These are phyloP conservation scores for Penicillium sp. DNA, from an alignment of 2,329 filamentous ascomycete species.

Conservation along the genomic window DNA sequence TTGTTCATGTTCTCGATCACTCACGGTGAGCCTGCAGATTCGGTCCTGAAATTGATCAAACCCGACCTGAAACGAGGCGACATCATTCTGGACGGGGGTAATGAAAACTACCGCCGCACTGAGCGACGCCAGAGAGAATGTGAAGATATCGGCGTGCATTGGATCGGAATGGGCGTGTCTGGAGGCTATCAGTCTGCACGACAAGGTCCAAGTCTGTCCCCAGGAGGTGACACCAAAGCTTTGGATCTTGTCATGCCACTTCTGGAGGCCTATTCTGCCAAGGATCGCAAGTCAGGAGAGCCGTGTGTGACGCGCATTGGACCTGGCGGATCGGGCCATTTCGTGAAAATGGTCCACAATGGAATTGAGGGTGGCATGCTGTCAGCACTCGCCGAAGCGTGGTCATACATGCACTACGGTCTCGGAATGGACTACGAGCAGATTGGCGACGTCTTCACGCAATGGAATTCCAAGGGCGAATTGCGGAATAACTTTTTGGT, in stretches of 20 bases:
- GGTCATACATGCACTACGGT: constrained; percentile 55
- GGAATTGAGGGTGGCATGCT: constrained; percentile 70
- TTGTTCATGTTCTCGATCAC: constrained; percentile 39
- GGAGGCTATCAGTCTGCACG: constrained; percentile 64
- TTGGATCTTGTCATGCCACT: constrained; percentile 57
- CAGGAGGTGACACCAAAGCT: constrained; percentile 54
- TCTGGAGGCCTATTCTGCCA: constrained; percentile 56
- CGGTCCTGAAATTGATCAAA: constrained; percentile 36
- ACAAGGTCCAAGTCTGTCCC: constrained; percentile 61
- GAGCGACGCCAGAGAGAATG: constrained; percentile 57
- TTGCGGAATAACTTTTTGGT: constrained; percentile 57
- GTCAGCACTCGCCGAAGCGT: constrained; percentile 57
- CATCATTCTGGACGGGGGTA: constrained; percentile 63
- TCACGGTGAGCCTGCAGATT: constrained; percentile 35
- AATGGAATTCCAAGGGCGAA: constrained; percentile 57
- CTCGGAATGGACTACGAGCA: constrained; percentile 56
- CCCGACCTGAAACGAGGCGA: constrained; percentile 54
- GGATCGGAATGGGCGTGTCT: constrained; percentile 62
- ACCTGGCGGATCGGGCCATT: constrained; percentile 60
- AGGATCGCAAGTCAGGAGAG: constrained; percentile 50
- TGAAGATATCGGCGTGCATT: constrained; percentile 53
- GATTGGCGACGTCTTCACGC: constrained; percentile 53
- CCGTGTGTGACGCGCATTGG: constrained; percentile 58
- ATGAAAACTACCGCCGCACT: constrained; percentile 61
- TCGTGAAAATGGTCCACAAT: constrained; percentile 71